Conservation (phyloP, 2,329 filamentous ascomycete genomes). For the Paracamarosporium sp. region DNA sequence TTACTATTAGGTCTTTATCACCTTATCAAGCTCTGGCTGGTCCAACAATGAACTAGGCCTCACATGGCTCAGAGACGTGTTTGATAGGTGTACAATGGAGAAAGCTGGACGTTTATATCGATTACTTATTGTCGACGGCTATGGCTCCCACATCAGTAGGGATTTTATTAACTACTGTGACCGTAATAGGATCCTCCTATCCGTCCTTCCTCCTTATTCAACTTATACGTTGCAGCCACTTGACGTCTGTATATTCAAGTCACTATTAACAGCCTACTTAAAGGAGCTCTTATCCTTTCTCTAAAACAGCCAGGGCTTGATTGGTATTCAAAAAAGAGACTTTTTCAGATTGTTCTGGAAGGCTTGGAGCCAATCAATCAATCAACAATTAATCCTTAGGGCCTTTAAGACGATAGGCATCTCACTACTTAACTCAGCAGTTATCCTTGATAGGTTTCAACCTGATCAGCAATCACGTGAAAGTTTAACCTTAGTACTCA, state of each 20-base stretch:
- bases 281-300: not conserved
- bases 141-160: no score
- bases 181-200: constrained; percentile 14
- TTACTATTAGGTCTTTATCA: constrained; percentile 8
- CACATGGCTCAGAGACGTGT: constrained; percentile 14
- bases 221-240: not conserved
- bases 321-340: not conserved
- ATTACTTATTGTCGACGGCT: constrained; percentile 20
- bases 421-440: no score
- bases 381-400: no score
- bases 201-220: not conserved
- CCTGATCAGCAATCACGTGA: no score
- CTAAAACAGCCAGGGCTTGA: not conserved
- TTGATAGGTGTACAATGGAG: constrained; percentile 17
- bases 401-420: no score
- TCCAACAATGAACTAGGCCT: constrained; percentile 16
- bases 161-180: constrained; percentile 23
- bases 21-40: constrained; percentile 7
- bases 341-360: constrained; percentile 1
- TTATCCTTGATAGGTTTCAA: no score
- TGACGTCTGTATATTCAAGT: not conserved
- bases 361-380: no score
- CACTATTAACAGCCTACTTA: not conserved
- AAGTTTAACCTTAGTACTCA: no score
- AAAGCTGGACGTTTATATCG: constrained; percentile 14